Evolutionary conservation across 1,284 basidiomycete genomes (phyloP).

Genomic region (Heterobasidion annosum): DNA sequence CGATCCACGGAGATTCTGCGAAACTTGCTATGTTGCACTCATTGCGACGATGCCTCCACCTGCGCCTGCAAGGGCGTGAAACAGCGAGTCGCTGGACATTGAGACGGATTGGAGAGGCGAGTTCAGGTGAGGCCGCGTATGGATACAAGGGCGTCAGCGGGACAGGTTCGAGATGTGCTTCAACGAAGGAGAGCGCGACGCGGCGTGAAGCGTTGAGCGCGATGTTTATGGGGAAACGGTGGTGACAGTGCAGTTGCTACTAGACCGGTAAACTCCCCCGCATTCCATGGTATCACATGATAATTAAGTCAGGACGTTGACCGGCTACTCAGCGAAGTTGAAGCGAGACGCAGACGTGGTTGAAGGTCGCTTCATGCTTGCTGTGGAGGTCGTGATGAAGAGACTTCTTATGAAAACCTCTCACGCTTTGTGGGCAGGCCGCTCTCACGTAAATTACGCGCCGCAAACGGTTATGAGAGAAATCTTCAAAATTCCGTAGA

Average conservation of each 20-base stretch:
- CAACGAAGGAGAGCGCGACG: neutral
- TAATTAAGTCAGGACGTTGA: neutral
- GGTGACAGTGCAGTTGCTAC: neutral
- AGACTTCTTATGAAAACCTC: too few relatives aligned
- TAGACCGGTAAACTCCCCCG: neutral
- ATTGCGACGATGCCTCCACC: slow-evolving; percentile 89
- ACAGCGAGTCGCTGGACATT: slow-evolving; percentile 71
- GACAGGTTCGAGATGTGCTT: neutral
- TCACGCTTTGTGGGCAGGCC: too few relatives aligned
- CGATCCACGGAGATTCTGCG: slow-evolving; percentile 1
- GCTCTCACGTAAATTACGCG: too few relatives aligned
- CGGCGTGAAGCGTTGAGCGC: neutral
- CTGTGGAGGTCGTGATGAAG: neutral
- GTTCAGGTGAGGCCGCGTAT: too few relatives aligned
- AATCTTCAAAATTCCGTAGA: too few relatives aligned
- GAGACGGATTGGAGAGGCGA: neutral
- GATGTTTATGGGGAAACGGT: neutral
- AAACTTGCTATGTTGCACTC: slow-evolving; percentile 71
- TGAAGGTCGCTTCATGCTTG: neutral
- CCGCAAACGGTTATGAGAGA: too few relatives aligned
- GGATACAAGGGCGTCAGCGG: too few relatives aligned
- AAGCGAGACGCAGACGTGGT: neutral
- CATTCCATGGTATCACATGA: neutral
- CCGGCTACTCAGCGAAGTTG: neutral
- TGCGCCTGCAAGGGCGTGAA: slow-evolving; percentile 88